Evolutionary conservation across 2,329 filamentous ascomycete species (phyloP), one percentile per base, ranked within the genome.

Genomic region (Colletotrichum sojae): DNA sequence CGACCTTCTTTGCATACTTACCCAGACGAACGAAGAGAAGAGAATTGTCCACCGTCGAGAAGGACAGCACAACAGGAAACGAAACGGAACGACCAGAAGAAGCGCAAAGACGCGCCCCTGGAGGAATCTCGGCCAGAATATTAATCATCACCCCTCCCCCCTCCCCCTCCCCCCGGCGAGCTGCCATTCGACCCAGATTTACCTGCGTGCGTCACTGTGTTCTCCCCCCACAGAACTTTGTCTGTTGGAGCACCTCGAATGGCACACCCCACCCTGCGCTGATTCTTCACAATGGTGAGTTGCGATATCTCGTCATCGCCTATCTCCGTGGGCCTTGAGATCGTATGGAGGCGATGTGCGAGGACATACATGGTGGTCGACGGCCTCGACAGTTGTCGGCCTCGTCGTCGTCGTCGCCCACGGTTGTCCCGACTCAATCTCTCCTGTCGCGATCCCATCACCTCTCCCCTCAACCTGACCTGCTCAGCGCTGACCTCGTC

Each of bases 281-380:
- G 62, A 66, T 55, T 66, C 62, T 55, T 66, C 62, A 69, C 48
- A 55, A 69, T 69, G 66, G 66, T 69, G 62, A 69, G 66, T 63
- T 56, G 46, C 53, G n/a, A 45, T 58, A 54, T 48, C 8, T 36
- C 48, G n/a, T 49, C 65, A 58, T 65, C 25, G 40, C 65, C 61
- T 49, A 58, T 59, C 53, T 39, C 65, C 48, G 60, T 43, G 6
- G 40, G 40, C 15, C 40, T 43, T 2, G 40, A n/a, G 40, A 15
- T n/a, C 16, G 46, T 15, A 16, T 10, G 16, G 45, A 46, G 45
- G 18, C 18, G 45, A 16, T n/a, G 45, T 8, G 25, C 31, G 31
- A 36, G 31, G 31, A 36, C 31, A 10, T 36, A 6, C 31, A 36
- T 36, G 31, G 9, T 8, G 31, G 31, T 36, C 31, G 31, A 36